Base-by-base conservation (phyloP, 352 stramenopile genomes). In the Phytophthora sp. region DNA sequence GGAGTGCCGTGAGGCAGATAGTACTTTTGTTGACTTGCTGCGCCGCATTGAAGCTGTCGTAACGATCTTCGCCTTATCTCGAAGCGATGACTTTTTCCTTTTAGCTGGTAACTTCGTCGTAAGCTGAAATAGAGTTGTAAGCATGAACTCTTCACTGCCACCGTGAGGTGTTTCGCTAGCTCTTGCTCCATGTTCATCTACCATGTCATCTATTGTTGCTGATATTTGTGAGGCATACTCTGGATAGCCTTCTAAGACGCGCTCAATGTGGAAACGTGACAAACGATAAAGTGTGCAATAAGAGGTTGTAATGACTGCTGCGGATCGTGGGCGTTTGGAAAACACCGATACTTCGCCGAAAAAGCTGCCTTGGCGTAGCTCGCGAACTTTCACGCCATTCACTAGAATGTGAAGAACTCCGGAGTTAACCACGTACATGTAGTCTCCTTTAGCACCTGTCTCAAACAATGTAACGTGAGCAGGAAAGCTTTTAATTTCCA, bases 271-370 rank as follows among this genome's bases (percentile, higher is more conserved):
- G 57, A 89, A 89, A 10, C 80, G 71, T 20, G 79, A 85, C 0
- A 91, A 59, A 5, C 70, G 76, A 58, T 89, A 91, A 8, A 91
- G 65, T n/a, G 82, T 88, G 58, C 72, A 87, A 39, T 88, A 91
- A 1, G 82, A 83, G 0, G 73, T 70, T 0, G 82, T 88, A 8
- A 82, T 54, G 5, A 91, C 80, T 1, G 77, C 79, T 18, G 83
- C 83, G 0, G 83, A 87, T 2, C 83, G 67, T 13, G 72, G 74
- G 1, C 77, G 76, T 43, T 84, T 76, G 0, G 83, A 88, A 39
- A 92, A 92, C 8, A 90, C 78, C 0, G 83, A 89, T 9, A 92
- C 68, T 42, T 92, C 83, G 1, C 83, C 80, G 53, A 92, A 90
- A 52, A 92, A 90, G 20, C 70, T 84, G 8, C 79, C 83, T 24